These are phyloP conservation scores for Rhynchospora tenuis DNA, from an alignment of 176 grass and related monocot species.

Conservation along the genomic window DNA sequence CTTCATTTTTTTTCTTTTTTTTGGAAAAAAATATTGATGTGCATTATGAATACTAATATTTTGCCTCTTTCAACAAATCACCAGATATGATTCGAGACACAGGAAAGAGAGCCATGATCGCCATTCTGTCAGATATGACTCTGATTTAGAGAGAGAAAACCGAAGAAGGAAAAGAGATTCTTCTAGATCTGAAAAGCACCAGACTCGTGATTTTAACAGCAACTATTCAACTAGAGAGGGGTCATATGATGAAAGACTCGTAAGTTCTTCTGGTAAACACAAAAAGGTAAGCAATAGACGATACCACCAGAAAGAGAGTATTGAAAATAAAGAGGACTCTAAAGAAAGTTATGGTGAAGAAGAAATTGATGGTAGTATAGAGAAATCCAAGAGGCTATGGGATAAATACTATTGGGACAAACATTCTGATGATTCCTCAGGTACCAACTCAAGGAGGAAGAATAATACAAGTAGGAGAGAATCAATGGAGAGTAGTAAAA, in stretches of 20 bases:
- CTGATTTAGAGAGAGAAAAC: constrained; percentile 33
- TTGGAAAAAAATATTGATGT: neutral
- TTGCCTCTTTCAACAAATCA: neutral
- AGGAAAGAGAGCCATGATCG: constrained; percentile 25
- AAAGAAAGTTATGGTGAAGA: neutral
- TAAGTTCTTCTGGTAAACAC: constrained; percentile 20
- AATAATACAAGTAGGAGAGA: constrained; percentile 1
- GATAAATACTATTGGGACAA: constrained; percentile 17
- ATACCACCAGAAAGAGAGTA: constrained; percentile 17
- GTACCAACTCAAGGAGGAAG: neutral
- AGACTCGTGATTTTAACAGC: constrained; percentile 14
- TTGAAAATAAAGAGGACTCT: neutral
- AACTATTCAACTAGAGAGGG: constrained; percentile 26
- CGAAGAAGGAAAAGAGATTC: constrained; percentile 36
- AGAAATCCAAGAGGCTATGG: neutral
- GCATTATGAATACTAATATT: neutral
- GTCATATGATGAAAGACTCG: constrained; percentile 28
- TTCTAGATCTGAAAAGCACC: constrained; percentile 27
- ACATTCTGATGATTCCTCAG: constrained; percentile 6
- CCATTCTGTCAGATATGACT: constrained; percentile 29
- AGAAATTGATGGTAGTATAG: constrained; percentile 17
- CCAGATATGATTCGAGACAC: constrained; percentile 41
- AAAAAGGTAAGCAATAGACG: constrained; percentile 25
- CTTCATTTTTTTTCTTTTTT: neutral
- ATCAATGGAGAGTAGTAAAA: too few relatives aligned